Conservation (phyloP, 225 moss, liverwort and hornwort species). For the Straminergon stramineum region DNA sequence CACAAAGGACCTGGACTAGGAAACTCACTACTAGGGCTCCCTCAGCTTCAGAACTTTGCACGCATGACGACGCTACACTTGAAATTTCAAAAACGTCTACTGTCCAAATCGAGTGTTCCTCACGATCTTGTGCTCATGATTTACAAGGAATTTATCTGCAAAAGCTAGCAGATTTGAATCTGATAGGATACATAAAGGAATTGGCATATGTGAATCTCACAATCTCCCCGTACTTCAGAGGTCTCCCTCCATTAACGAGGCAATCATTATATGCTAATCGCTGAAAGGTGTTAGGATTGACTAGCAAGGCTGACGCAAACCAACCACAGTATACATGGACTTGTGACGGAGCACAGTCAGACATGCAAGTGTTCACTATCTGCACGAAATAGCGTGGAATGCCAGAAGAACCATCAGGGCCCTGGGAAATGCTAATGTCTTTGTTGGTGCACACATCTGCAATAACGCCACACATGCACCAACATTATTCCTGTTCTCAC, state of each 20-base stretch:
- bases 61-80: not conserved
- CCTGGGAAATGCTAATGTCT: slow-evolving; percentile 56
- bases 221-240: slow-evolving; percentile 29
- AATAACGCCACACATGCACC: slow-evolving; percentile 52
- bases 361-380: slow-evolving; percentile 52
- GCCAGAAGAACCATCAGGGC: slow-evolving; percentile 45
- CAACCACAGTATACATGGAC: slow-evolving; percentile 42
- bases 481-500: slow-evolving; percentile 41
- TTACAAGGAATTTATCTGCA: slow-evolving; percentile 21
- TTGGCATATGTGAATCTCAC: slow-evolving; percentile 41
- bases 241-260: slow-evolving; percentile 38
- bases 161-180: slow-evolving; percentile 37
- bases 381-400: slow-evolving; percentile 48
- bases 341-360: slow-evolving; percentile 42
- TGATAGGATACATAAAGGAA: slow-evolving; percentile 43
- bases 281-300: slow-evolving; percentile 34
- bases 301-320: slow-evolving; percentile 44
- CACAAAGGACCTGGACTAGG: not conserved
- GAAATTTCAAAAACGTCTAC: not conserved
- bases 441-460: slow-evolving; percentile 54
- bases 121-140: not conserved
- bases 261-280: slow-evolving; percentile 35
- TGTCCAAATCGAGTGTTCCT: not conserved
- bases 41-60: not conserved
- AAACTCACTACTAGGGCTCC: not conserved